phyloP scores from a whole-genome alignment of 768 basidiomycete genomes.

The Russula griseocarnosa region DNA sequence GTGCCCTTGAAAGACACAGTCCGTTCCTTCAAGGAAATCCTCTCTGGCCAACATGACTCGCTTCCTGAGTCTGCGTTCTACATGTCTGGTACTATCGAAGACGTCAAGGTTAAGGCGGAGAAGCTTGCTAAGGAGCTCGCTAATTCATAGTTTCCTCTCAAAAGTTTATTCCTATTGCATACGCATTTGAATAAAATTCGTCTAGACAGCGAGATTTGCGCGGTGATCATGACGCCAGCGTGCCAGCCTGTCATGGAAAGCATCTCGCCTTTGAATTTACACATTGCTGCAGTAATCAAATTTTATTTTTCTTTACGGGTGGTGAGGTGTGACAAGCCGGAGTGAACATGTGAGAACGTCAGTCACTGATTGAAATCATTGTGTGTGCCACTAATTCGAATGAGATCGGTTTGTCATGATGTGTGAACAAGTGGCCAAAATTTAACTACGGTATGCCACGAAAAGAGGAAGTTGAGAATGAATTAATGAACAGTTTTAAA shows the following conservation, averaged over 20 bases:
- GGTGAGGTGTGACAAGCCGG: not conserved
- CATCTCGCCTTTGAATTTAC: slow-evolving; percentile 2
- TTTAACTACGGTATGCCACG: not conserved
- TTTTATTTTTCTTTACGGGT: slow-evolving; percentile 1
- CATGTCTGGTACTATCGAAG: slow-evolving; percentile 97
- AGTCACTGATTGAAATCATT: too few species aligned
- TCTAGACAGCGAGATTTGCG: slow-evolving; percentile 13
- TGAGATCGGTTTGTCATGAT: too few species aligned
- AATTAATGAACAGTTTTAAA: too few species aligned
- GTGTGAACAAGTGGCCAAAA: not conserved
- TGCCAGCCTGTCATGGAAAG: not conserved
- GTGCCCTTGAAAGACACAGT: slow-evolving; percentile 95
- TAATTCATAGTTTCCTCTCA: slow-evolving; percentile 34
- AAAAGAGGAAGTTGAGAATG: too few species aligned
- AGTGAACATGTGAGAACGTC: not conserved
- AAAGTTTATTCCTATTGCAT: slow-evolving; percentile 18
- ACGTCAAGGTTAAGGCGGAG: slow-evolving; percentile 96
- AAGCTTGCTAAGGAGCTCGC: slow-evolving; percentile 93
- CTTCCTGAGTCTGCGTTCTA: slow-evolving; percentile 98
- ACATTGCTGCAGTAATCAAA: slow-evolving; percentile 16
- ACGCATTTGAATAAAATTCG: slow-evolving; percentile 6
- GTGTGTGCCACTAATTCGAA: too few species aligned
- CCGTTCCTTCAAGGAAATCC: slow-evolving; percentile 97
- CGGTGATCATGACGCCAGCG: not conserved
- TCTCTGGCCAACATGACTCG: slow-evolving; percentile 80